phyloP scores from a whole-genome alignment of 129 eudicot genomes.

The Ambrosia trifida region DNA sequence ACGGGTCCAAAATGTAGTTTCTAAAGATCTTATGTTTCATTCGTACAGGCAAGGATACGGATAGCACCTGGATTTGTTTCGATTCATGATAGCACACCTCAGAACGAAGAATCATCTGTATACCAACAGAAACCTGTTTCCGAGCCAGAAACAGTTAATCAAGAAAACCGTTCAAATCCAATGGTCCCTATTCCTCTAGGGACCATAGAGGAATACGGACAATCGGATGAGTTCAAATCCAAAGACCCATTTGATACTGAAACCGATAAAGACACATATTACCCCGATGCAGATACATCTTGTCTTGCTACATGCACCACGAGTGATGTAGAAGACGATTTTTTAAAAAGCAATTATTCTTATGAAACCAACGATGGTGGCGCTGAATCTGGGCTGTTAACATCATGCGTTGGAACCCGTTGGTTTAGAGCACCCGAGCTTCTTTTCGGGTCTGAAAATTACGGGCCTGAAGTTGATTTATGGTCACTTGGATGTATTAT shows the following conservation, averaged over 20 bases:
- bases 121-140: constrained; percentile 34
- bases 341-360: constrained; percentile 44
- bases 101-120: constrained; percentile 26
- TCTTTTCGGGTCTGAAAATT: constrained; percentile 84
- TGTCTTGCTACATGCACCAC: constrained; percentile 85
- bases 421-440: constrained; percentile 98
- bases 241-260: constrained; percentile 41
- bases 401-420: constrained; percentile 96
- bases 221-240: constrained; percentile 38
- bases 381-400: constrained; percentile 50
- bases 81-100: constrained; percentile 30
- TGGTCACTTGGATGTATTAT: constrained; percentile 95
- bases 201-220: constrained; percentile 34
- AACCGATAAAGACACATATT: constrained; percentile 55
- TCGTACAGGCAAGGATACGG: constrained; percentile 85
- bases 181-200: constrained; percentile 26
- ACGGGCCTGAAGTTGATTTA: constrained; percentile 81
- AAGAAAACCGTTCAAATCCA: constrained; percentile 25
- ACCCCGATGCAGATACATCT: constrained; percentile 75
- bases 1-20: background rate
- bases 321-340: constrained; percentile 74
- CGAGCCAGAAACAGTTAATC: constrained; percentile 14
- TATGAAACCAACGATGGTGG: constrained; percentile 56
- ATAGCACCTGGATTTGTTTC: constrained; percentile 66
- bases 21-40: background rate